A percentile compares a stretch with the other conserved stretches of the same genome.
Conservation (phyloP, 169 alveolate species). For the Cryptosporidium ryanae region DNA sequence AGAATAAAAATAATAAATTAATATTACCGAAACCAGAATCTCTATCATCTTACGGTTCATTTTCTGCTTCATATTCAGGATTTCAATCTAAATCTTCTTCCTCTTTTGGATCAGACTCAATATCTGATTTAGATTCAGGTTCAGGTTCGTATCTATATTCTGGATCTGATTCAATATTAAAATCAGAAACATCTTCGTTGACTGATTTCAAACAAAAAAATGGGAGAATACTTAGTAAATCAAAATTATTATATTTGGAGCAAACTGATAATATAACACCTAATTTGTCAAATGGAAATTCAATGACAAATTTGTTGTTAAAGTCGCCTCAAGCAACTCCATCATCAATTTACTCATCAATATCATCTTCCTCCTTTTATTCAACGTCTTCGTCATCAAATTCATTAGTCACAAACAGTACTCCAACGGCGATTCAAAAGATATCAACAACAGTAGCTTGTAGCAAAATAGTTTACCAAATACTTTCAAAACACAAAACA, state of each 20-base stretch:
- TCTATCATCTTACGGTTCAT: too few species aligned
- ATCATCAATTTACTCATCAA: slow-evolving; percentile 35
- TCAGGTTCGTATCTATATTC: slow-evolving; percentile 1
- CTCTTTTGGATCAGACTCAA: background rate
- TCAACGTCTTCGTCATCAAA: slow-evolving; percentile 35
- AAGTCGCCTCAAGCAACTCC: slow-evolving; percentile 59
- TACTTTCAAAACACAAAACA: slow-evolving; percentile 1
- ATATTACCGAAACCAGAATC: too few species aligned
- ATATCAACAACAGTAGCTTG: slow-evolving; percentile 8
- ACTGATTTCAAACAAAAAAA: too few species aligned
- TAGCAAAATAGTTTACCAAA: slow-evolving; percentile 13
- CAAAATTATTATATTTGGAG: slow-evolving; percentile 7
- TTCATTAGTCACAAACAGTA: background rate
- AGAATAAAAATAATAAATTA: background rate
- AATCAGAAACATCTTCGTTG: background rate
- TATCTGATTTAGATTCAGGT: background rate
- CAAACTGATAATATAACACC: background rate
- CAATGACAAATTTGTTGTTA: slow-evolving; percentile 2
- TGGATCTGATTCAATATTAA: background rate
- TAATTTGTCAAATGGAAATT: background rate
- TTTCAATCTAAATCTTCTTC: background rate
- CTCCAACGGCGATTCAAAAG: background rate
- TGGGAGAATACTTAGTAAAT: background rate
- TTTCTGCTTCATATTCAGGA: slow-evolving; percentile 10
- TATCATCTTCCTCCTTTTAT: slow-evolving; percentile 49